Base-by-base conservation (phyloP, 2,329 filamentous ascomycete species). In the Bipolaris victoriae region DNA sequence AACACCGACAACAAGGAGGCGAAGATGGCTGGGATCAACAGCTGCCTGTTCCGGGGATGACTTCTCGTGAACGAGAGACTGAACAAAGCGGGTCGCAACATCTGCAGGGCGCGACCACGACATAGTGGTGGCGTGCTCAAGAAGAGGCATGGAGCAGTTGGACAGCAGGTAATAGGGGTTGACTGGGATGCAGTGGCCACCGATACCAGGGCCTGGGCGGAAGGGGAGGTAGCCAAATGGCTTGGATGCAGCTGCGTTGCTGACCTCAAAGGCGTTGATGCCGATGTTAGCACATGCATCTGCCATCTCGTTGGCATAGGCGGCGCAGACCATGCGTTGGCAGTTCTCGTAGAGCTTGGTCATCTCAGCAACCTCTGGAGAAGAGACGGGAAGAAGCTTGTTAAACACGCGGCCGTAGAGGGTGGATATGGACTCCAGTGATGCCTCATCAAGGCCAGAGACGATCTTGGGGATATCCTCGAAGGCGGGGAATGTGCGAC, bases 331-430 rank as follows among this genome's bases (percentile, higher is more conserved):
- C 82, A 84, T 84, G 3, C 83, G 78, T 65, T 85, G 82, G 65
- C 83, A 86, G 67, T 85, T 86, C 60, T 85, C 83, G 65, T 84
- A 85, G 7, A 85, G 72, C 73, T 85, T 85, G 60, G 80, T 83
- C 81, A 85, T 84, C 70, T 85, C 83, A 1, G 83, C 83, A 1
- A 84, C 82, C 64, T 85, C 83, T 1, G 83, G 82, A 18, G 69
- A 72, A 5, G 81, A 82, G 36, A 85, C 83, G 0, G 80, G 76
- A n/a, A 84, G 76, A 10, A 85, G 72, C 0, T 71, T 66, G 52
- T 83, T 72, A 59, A 84, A 85, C 4, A 79, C 80, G n/a, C 69
- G 66, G 3, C 73, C 72, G 67, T 85, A 85, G 9, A 85, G 71
- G 10, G 71, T 65, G 7, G 69, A 61, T 52, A 85, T 83, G 36